phyloP scores from a whole-genome alignment of 495 filamentous ascomycete genomes.

The Hyaloscypha bicolor region DNA sequence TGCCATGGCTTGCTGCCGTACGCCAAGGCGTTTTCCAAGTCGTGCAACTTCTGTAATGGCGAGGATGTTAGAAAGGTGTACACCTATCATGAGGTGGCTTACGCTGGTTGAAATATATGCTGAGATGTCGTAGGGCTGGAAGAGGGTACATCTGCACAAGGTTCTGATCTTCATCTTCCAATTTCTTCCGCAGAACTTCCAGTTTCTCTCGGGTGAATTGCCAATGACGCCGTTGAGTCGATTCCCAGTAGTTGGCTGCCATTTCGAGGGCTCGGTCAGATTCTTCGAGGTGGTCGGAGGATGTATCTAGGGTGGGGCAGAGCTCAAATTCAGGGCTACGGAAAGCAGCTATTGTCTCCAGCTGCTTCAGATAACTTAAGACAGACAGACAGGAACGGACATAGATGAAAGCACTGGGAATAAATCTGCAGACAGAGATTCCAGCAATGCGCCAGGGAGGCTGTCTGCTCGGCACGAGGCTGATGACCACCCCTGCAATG shows the following conservation, averaged over 20 bases:
- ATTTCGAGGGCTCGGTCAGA: slow-evolving; percentile 47
- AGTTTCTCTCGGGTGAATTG: slow-evolving; percentile 82
- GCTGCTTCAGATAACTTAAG: neutral
- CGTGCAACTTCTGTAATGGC: slow-evolving; percentile 68
- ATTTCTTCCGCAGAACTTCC: slow-evolving; percentile 66
- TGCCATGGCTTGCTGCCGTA: slow-evolving; percentile 89
- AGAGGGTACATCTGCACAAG: slow-evolving; percentile 78
- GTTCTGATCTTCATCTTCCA: slow-evolving; percentile 71
- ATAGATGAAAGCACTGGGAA: neutral
- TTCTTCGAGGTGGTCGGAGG: too few relatives aligned
- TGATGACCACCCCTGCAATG: neutral
- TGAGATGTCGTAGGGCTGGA: slow-evolving; percentile 78
- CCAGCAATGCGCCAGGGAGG: neutral
- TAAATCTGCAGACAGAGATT: neutral
- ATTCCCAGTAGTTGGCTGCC: slow-evolving; percentile 98
- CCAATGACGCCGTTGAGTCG: slow-evolving; percentile 88
- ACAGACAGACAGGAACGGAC: neutral
- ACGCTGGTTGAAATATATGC: slow-evolving; percentile 93
- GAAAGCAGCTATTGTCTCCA: neutral
- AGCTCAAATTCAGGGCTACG: neutral
- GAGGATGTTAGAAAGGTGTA: slow-evolving; percentile 1
- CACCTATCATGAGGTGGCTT: slow-evolving; percentile 34
- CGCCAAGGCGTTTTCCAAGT: slow-evolving; percentile 75
- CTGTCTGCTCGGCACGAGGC: neutral
- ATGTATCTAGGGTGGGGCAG: too few relatives aligned